A percentile compares a stretch with the other conserved stretches of the same genome.
These are phyloP conservation scores for Thielaviopsis populi DNA, from an alignment of 2,329 filamentous ascomycete genomes.

Conservation along the genomic window DNA sequence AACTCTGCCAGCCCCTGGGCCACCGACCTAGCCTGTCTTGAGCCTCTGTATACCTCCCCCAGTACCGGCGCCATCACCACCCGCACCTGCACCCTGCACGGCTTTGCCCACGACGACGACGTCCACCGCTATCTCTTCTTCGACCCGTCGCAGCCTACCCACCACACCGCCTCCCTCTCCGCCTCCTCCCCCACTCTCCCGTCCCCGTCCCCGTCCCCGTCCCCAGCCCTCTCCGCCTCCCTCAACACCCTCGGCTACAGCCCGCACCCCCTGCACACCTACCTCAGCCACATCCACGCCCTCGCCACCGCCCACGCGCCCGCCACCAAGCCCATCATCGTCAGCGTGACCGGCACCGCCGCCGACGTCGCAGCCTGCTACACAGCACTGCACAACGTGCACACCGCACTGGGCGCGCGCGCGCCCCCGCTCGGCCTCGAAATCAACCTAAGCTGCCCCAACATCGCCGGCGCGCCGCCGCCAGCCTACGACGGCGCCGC, in stretches of 20 bases:
- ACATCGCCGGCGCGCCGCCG: constrained; percentile 52
- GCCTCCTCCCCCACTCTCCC: constrained; percentile 20
- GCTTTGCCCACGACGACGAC: constrained; percentile 46
- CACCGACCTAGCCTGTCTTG: constrained; percentile 47
- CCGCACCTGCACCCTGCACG: constrained; percentile 49
- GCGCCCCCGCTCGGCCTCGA: constrained; percentile 49
- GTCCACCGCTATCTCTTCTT: constrained; percentile 56
- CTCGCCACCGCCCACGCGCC: constrained; percentile 24
- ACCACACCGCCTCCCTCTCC: constrained; percentile 9
- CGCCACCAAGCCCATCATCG: constrained; percentile 43
- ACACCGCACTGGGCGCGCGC: constrained; percentile 22
- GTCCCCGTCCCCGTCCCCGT: constrained; percentile 20
- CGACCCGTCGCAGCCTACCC: constrained; percentile 25
- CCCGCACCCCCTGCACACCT: constrained; percentile 43
- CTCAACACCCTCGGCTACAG: constrained; percentile 65
- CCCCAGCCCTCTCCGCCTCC: constrained; percentile 27
- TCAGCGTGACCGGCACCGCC: constrained; percentile 54
- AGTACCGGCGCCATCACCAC: constrained; percentile 61
- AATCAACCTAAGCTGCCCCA: constrained; percentile 65
- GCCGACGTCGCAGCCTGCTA: constrained; percentile 44
- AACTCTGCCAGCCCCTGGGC: constrained; percentile 69
- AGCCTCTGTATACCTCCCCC: constrained; percentile 42
- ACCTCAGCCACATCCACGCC: constrained; percentile 40
- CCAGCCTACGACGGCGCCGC: constrained; percentile 48
- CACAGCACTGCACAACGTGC: constrained; percentile 28